Evolutionary conservation across 1,284 basidiomycete species (phyloP), one percentile per base, ranked within the genome.

Genomic region (Exobasidium cylindrosporum): DNA sequence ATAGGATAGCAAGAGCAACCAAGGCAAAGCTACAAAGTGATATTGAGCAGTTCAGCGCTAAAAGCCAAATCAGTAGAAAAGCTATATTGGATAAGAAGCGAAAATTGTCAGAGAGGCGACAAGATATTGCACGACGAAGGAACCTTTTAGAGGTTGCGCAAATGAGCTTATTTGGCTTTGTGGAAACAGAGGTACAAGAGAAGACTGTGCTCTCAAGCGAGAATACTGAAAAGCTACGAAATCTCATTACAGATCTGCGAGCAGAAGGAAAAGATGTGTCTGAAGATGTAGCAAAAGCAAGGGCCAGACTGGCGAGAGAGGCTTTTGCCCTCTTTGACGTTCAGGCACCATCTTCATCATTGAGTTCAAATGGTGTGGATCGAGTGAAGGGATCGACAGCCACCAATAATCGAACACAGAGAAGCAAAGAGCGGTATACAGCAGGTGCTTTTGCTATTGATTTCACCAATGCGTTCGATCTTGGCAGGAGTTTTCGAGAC

Each of bases 371-470:
- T 35, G 47, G 13, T 26, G 45, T 6, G 10, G 40, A 24, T 46
- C 24, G 26, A 50, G 21, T 13, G 26, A 50, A 50, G 47, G n/a
- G 30, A 26, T n/a, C n/a, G n/a, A n/a, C n/a, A n/a, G n/a, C n/a
- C n/a, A n/a, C n/a, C n/a, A 10, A 1, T 57, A 52, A 24, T 11
- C 59, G 17, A 58, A 62, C 1, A 26, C 62, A 32, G 32, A 47
- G 62, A 28, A 60, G 69, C 4, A 66, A 63, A n/a, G 70, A 70
- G 11, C 47, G 63, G 7, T 71, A 71, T 56, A 73, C 69, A 21
- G 65, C 70, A 4, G 68, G 68, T 44, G 68, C 68, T 3, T 70
- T 70, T 21, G 35, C 59, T 0, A 17, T 40, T 17, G 26, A 14
- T 40, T 59, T 58, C 43, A 14, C 21, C 29, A n/a, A 47, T 43